phyloP scores from a whole-genome alignment of 208 protist species.

The Vickermania spadyakhi region DNA sequence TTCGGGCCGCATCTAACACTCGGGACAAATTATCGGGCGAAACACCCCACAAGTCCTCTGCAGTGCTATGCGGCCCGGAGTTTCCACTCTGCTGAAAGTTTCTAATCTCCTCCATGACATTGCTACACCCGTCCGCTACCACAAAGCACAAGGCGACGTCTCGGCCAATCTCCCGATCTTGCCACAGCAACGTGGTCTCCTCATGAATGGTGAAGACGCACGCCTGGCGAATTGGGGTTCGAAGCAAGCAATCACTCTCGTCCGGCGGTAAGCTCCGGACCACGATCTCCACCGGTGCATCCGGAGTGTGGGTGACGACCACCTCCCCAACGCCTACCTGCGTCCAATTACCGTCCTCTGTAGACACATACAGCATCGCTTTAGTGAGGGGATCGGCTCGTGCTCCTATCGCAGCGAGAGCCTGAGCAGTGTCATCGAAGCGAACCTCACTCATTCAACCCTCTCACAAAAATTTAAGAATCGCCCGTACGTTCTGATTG shows the following conservation, averaged over 20 bases:
- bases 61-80: conserved; percentile 2
- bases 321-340: conserved; percentile 30
- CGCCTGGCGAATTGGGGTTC: conserved; percentile 14
- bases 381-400: conserved; percentile 38
- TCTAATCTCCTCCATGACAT: conserved; percentile 29
- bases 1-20: conserved; percentile 36
- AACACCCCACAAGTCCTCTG: conserved; percentile 31
- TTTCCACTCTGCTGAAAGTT: conserved; percentile 22
- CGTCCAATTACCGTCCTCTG: conserved; percentile 6
- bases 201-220: conserved; percentile 44
- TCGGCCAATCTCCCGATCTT: conserved; percentile 42
- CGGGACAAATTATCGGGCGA: conserved; percentile 38
- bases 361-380: conserved; percentile 56
- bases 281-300: conserved; percentile 45
- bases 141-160: conserved; percentile 73
- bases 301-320: conserved; percentile 39
- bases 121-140: conserved; percentile 44
- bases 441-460: too few relatives aligned
- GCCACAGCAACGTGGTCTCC: conserved; percentile 62
- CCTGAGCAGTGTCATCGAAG: too few relatives aligned
- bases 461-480: too few relatives aligned
- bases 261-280: conserved; percentile 6
- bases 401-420: too few relatives aligned
- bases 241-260: neutral
- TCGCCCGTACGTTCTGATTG: too few relatives aligned